phyloP scores from a whole-genome alignment of 345 rosid genomes.

The Eucalyptus tenuipes region DNA sequence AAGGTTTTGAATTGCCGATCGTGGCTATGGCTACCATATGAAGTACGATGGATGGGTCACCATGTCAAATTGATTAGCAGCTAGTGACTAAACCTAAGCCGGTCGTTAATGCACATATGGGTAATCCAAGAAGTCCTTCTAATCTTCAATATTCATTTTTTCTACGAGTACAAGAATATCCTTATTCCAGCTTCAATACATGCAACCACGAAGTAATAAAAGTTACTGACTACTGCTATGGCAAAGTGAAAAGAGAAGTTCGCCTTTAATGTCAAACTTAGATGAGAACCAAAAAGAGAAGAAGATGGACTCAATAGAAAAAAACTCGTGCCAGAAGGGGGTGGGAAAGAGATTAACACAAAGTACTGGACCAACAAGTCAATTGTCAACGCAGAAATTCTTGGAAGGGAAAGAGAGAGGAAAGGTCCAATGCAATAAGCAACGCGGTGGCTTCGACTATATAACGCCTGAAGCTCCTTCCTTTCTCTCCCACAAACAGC shows the following conservation, averaged over 20 bases:
- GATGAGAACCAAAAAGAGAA: not conserved
- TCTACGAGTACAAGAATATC: not conserved
- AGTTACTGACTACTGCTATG: not conserved
- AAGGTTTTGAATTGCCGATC: not conserved
- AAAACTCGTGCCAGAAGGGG: not conserved
- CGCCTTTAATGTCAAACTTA: not conserved
- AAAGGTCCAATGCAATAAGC: not conserved
- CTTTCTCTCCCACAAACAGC: not conserved
- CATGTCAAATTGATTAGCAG: not conserved
- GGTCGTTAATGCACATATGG: not conserved
- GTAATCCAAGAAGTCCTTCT: not conserved
- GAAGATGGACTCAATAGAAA: not conserved
- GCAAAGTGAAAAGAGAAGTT: not conserved
- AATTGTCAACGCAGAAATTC: not conserved
- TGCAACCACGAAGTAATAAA: not conserved
- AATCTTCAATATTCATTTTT: not conserved
- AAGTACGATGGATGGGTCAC: not conserved
- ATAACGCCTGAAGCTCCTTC: not conserved
- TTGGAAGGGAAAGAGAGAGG: not conserved
- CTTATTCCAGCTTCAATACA: not conserved
- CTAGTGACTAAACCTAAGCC: not conserved
- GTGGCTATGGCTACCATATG: not conserved
- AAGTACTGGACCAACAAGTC: not conserved
- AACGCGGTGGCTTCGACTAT: not conserved
- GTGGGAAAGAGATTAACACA: not conserved